Percentiles rank a stretch among this genome's conserved stretches.
These are phyloP conservation scores for Austroboletus novae-zelandiae DNA, from an alignment of 1,284 basidiomycete genomes.

Conservation along the genomic window DNA sequence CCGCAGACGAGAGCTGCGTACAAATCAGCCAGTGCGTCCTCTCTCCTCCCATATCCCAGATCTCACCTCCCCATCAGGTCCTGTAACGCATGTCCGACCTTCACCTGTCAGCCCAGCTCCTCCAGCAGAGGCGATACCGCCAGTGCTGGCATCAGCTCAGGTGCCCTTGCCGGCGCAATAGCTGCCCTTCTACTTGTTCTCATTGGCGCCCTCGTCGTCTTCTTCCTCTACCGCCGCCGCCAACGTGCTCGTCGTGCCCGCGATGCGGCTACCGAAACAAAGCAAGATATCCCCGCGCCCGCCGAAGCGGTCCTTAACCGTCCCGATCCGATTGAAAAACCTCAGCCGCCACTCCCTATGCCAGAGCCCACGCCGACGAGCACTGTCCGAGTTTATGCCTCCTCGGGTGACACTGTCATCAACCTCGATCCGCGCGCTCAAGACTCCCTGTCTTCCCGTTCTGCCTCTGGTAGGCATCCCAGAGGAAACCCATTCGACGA, in stretches of 20 bases:
- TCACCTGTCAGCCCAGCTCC: slow-evolving; percentile 26
- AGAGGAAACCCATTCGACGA: slow-evolving; percentile 74
- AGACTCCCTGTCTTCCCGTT: slow-evolving; percentile 28
- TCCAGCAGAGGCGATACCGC: slow-evolving; percentile 10
- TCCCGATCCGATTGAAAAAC: slow-evolving; percentile 73
- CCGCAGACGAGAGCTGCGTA: slow-evolving; percentile 53
- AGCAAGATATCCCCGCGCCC: slow-evolving; percentile 64
- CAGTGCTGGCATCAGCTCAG: slow-evolving; percentile 52
- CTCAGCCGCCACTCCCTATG: slow-evolving; percentile 20
- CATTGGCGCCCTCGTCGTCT: slow-evolving; percentile 45
- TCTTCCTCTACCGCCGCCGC: slow-evolving; percentile 64
- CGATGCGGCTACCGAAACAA: slow-evolving; percentile 39
- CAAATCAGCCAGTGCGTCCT: slow-evolving; percentile 53
- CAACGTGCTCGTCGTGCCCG: slow-evolving; percentile 27
- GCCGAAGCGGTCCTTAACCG: slow-evolving; percentile 74
- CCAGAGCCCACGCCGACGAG: slow-evolving; percentile 30
- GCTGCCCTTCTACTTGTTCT: slow-evolving; percentile 63
- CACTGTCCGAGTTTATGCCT: slow-evolving; percentile 46
- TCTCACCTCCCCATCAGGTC: slow-evolving; percentile 41
- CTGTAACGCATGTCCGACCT: slow-evolving; percentile 52
- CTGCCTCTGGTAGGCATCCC: slow-evolving; percentile 16
- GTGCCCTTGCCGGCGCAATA: slow-evolving; percentile 72
- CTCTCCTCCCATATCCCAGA: slow-evolving; percentile 2
- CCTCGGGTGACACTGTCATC: slow-evolving; percentile 49
- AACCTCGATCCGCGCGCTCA: slow-evolving; percentile 56